Evolutionary conservation across 2,329 filamentous ascomycete species (phyloP), one percentile per base, ranked within the genome.

Genomic region (Nemania bipapillata): DNA sequence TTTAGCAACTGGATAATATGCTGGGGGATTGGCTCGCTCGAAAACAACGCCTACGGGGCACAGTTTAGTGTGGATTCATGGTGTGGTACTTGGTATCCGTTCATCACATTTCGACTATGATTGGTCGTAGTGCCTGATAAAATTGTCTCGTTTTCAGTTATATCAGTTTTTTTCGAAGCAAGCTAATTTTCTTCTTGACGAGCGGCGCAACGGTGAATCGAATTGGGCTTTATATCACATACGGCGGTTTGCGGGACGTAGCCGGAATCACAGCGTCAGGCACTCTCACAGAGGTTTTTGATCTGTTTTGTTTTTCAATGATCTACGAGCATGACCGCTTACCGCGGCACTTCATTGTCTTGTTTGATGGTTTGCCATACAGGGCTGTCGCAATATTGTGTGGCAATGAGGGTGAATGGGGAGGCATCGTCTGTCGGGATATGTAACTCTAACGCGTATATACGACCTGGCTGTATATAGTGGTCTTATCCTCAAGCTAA

Each of bases 1-100:
- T 69, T 40, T 72, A 91, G 82, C 91, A 95, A 85, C 86, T 98
- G 73, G 95, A 99, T 81, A 89, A 92, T 22, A 90, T 97, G 87
- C 86, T 97, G 52, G 91, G 91, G 73, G 90, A 92, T 76, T 94
- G 93, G 90, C 84, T 97, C 76, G 86, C 92, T 79, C 83, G 90
- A 78, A 86, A 93, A 83, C 84, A 90, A 85, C 83, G 70, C 9
- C 56, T 70, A 30, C 50, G 63, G 49, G 70, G 65, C 35, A 68
- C 67, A 22, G 62, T 72, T 42, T 68, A 66, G 45, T 53, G 42
- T 17, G 15, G 28, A 26, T 20, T 22, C n/a, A 52, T 24, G 15
- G 11, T 50, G 22, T 47, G 37, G 42, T 17, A 40, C 40, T 56
- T 11, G 6, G 15, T n/a, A 20, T 53, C 9, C 30, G 20, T 42